Base-by-base conservation (phyloP, 441 rosid species). In the Iberis amara region DNA sequence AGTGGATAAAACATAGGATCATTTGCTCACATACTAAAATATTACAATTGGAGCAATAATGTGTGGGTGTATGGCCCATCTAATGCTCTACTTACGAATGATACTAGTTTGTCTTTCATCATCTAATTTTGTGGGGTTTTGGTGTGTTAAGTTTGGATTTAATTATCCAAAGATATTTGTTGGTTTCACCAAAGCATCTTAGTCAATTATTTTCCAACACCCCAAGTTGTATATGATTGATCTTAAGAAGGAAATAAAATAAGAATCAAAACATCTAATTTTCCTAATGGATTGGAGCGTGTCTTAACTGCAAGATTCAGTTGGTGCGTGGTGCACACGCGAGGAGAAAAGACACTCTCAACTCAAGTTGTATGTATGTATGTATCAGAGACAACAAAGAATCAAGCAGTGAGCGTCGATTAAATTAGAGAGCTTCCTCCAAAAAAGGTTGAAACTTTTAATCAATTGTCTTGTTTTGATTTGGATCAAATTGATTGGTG, bases 201-300 rank as follows among this genome's bases (percentile, higher is more conserved):
- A 30, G 7, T 5, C 7, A 6, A 30, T 7, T 40, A 15, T 2
- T 44, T 18, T 50, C 11, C 55, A 50, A 36, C 21, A 33, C 32
- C 27, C 42, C 55, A 50, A 50, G 32, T 50, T 50, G 55, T 40
- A 48, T 48, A 35, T 35, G 30, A 35, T 49, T 49, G 32, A 50
- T 35, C 30, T 50, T 21, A 21, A 31, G 11, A 1, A 18, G 21
- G 21, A 18, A 18, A 18, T 18, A 18, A 18, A 18, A 0, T 26
- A 30, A 30, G 8, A 1, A 30, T 30, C 8, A 30, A 30, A 30
- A 30, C 33, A 1, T 2, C 8, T 18, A 18, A 18, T n/a, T n/a
- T n/a, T n/a, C n/a, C n/a, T n/a, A n/a, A n/a, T n/a, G n/a, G n/a
- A n/a, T 28, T 28, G 4, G 1, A 5, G 3, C 18, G 8, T 14